Percentiles rank a stretch among this genome's conserved stretches.
Conservation (phyloP, 2,329 filamentous ascomycete species). For the Ceratocystis albifundus region DNA sequence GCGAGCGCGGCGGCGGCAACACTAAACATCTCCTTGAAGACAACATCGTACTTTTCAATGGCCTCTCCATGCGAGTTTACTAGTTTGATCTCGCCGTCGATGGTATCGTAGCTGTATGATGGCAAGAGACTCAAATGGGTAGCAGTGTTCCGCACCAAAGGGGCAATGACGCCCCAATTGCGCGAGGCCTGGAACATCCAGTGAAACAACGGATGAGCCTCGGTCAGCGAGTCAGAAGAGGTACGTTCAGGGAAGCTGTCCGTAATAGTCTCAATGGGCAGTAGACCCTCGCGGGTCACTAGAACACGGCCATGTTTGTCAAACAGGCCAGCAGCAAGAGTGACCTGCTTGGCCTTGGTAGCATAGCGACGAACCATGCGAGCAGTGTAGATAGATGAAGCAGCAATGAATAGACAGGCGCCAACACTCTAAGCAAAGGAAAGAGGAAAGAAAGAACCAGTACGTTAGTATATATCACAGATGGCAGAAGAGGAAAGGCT, state of each 20-base stretch:
- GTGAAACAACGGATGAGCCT: constrained; percentile 66
- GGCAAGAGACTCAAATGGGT: constrained; percentile 50
- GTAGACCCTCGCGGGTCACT: constrained; percentile 55
- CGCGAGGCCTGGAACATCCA: constrained; percentile 77
- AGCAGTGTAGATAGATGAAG: constrained; percentile 43
- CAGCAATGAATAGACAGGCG: constrained; percentile 49
- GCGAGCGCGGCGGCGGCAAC: constrained; percentile 66
- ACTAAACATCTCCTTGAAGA: constrained; percentile 77
- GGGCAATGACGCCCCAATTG: constrained; percentile 60
- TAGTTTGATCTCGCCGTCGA: constrained; percentile 33
- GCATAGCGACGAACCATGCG: constrained; percentile 43
- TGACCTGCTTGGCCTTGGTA: constrained; percentile 50
- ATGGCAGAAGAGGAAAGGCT: neutral
- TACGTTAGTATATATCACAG: neutral
- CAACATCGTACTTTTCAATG: constrained; percentile 57
- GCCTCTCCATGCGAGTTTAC: constrained; percentile 44
- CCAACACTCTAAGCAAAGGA: constrained; percentile 43
- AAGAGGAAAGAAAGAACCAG: too few species aligned
- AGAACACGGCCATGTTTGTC: constrained; percentile 54
- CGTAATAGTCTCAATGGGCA: constrained; percentile 67
- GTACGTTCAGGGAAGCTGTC: constrained; percentile 55
- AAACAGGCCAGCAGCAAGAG: constrained; percentile 51
- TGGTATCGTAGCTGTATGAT: constrained; percentile 30
- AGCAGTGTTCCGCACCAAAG: constrained; percentile 60
- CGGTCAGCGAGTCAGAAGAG: constrained; percentile 61